phyloP scores from a whole-genome alignment of 2,329 filamentous ascomycete species.

The Shiraia sp. region DNA sequence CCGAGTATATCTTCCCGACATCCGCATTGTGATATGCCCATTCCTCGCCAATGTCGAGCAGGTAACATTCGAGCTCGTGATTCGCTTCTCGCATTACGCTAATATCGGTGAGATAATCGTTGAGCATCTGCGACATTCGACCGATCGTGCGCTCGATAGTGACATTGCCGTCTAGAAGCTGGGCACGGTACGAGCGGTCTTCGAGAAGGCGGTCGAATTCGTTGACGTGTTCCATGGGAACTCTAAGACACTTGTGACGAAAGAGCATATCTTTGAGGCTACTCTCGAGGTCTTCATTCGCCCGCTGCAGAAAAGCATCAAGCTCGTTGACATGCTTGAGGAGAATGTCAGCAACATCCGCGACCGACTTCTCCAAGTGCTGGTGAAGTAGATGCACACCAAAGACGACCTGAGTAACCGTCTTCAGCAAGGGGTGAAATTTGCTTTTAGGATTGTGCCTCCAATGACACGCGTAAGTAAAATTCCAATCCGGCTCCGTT shows the following conservation, averaged over 20 bases:
- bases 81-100: conserved; percentile 76
- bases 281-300: conserved; percentile 80
- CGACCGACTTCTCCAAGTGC: conserved; percentile 83
- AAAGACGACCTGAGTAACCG: conserved; percentile 90
- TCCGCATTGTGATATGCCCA: conserved; percentile 62
- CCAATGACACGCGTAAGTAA: conserved; percentile 75
- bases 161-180: conserved; percentile 85
- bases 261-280: conserved; percentile 72
- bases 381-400: conserved; percentile 87
- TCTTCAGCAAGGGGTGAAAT: conserved; percentile 86
- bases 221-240: conserved; percentile 80
- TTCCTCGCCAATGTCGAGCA: conserved; percentile 67
- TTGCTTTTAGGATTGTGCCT: conserved; percentile 73
- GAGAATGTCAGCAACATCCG: conserved; percentile 84
- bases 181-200: conserved; percentile 77
- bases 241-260: conserved; percentile 75
- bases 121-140: conserved; percentile 75
- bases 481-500: conserved; percentile 69
- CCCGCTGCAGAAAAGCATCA: conserved; percentile 85
- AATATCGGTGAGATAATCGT: conserved; percentile 78
- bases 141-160: conserved; percentile 87
- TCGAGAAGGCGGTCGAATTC: conserved; percentile 88
- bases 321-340: conserved; percentile 93
- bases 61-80: conserved; percentile 74
- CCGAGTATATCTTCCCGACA: conserved; percentile 74